Conservation (phyloP, 129 eudicot genomes). For the Artemisia annua region DNA sequence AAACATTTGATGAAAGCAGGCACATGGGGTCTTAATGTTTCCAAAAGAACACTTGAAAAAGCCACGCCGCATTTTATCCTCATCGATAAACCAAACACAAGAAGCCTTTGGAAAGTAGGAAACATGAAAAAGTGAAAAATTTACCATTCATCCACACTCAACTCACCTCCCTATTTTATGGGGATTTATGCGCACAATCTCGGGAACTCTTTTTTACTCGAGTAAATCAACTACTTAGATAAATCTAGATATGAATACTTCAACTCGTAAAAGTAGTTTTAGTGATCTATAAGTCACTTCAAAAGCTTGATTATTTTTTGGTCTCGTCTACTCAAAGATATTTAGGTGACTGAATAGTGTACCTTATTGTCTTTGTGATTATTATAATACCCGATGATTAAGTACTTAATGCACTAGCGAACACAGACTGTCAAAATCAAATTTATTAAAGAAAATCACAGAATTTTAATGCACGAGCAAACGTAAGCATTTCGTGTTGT, state of each 20-base stretch:
- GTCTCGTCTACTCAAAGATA: too few species aligned
- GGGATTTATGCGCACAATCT: conserved; percentile 12
- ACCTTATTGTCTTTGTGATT: too few species aligned
- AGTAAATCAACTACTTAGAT: background rate
- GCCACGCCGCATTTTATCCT: conserved; percentile 40
- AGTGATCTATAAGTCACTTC: background rate
- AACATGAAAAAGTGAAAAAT: conserved; percentile 20
- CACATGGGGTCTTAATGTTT: conserved; percentile 36
- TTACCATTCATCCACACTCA: conserved; percentile 13
- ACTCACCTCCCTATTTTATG: conserved; percentile 24
- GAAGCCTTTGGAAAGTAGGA: conserved; percentile 23
- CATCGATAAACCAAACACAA: conserved; percentile 38
- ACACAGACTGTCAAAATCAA: background rate
- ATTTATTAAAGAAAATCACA: background rate
- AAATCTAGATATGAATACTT: background rate
- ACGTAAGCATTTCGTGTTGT: background rate
- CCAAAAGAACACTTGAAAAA: conserved; percentile 30
- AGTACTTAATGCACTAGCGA: background rate
- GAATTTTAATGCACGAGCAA: background rate
- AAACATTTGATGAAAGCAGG: conserved; percentile 20
- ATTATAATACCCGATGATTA: too few species aligned
- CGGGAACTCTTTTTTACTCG: conserved; percentile 2
- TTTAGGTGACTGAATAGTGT: too few species aligned
- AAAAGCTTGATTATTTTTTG: too few species aligned
- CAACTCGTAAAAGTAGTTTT: background rate